phyloP scores from a whole-genome alignment of 768 basidiomycete genomes.

The Serpula lacrymans region DNA sequence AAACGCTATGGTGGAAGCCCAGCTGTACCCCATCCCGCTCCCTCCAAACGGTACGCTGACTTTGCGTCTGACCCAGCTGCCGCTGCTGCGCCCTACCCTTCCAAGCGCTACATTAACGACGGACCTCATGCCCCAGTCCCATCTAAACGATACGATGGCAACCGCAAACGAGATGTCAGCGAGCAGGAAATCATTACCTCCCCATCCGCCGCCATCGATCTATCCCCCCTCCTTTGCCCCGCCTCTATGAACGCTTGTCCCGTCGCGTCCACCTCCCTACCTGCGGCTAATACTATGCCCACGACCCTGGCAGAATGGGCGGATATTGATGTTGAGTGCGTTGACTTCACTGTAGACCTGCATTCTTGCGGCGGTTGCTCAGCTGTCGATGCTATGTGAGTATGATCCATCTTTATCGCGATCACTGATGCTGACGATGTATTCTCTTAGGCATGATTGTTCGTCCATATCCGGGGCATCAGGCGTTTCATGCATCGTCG shows the following conservation, averaged over 20 bases:
- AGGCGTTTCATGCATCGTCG: constrained; percentile 23
- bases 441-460: constrained; percentile 22
- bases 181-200: constrained; percentile 16
- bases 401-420: background rate
- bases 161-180: constrained; percentile 6
- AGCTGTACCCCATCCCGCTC: background rate
- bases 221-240: constrained; percentile 15
- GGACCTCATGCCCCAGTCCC: constrained; percentile 1
- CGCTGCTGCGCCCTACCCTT: background rate
- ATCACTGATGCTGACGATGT: background rate
- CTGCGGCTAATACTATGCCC: constrained; percentile 5
- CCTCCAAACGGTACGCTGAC: background rate
- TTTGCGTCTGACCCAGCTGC: too few relatives aligned
- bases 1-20: background rate
- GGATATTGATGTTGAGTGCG: constrained; percentile 25
- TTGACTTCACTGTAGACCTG: constrained; percentile 24
- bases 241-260: constrained; percentile 18
- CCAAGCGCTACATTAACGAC: background rate
- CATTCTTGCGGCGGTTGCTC: constrained; percentile 30
- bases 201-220: constrained; percentile 7
- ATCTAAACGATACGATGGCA: constrained; percentile 1
- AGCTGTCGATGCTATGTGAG: constrained; percentile 13
- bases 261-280: constrained; percentile 6
- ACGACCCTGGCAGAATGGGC: constrained; percentile 9
- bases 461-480: constrained; percentile 17